A percentile compares a stretch with the other conserved stretches of the same genome.
Conservation (phyloP, 2,329 filamentous ascomycete species). For the Colletotrichum kahawae region DNA sequence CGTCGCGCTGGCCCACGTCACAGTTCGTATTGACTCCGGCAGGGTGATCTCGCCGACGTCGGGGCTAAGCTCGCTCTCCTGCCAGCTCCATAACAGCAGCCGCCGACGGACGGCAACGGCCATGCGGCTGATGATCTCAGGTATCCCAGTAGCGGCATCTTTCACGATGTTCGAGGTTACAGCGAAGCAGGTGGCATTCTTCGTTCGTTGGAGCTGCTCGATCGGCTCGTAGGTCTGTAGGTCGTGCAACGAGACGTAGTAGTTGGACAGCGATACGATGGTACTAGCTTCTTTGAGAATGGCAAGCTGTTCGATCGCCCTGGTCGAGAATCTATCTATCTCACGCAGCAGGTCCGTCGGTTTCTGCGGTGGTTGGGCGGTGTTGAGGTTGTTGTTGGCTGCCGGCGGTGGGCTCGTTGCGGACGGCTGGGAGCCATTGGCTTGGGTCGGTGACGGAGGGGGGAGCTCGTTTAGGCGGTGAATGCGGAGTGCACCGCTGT, state of each 20-base stretch:
- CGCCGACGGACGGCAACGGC: slow-evolving; percentile 93
- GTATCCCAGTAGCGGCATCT: slow-evolving; percentile 84
- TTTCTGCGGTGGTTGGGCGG: slow-evolving; percentile 40
- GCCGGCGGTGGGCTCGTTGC: slow-evolving; percentile 32
- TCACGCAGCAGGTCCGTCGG: slow-evolving; percentile 88
- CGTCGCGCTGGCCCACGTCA: slow-evolving; percentile 90
- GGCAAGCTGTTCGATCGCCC: slow-evolving; percentile 90
- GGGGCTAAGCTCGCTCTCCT: slow-evolving; percentile 84
- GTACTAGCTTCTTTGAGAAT: slow-evolving; percentile 95
- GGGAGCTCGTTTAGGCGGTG: slow-evolving; percentile 83
- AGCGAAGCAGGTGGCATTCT: slow-evolving; percentile 87
- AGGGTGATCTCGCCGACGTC: slow-evolving; percentile 80
- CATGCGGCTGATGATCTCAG: slow-evolving; percentile 88
- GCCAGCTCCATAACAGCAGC: slow-evolving; percentile 92
- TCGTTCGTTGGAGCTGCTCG: slow-evolving; percentile 80
- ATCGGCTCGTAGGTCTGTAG: slow-evolving; percentile 82
- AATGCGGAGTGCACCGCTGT: slow-evolving; percentile 85
- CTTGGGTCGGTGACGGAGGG: slow-evolving; percentile 40
- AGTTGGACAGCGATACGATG: slow-evolving; percentile 89
- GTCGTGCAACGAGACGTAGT: slow-evolving; percentile 88
- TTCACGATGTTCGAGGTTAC: slow-evolving; percentile 96
- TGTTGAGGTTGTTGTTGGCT: background rate
- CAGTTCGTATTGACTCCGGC: slow-evolving; percentile 81
- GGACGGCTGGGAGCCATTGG: slow-evolving; percentile 35
- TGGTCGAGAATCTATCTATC: slow-evolving; percentile 90